Evolutionary conservation across 2,329 filamentous ascomycete species (phyloP), one percentile per base, ranked within the genome.

Genomic region (Moelleriella libera): DNA sequence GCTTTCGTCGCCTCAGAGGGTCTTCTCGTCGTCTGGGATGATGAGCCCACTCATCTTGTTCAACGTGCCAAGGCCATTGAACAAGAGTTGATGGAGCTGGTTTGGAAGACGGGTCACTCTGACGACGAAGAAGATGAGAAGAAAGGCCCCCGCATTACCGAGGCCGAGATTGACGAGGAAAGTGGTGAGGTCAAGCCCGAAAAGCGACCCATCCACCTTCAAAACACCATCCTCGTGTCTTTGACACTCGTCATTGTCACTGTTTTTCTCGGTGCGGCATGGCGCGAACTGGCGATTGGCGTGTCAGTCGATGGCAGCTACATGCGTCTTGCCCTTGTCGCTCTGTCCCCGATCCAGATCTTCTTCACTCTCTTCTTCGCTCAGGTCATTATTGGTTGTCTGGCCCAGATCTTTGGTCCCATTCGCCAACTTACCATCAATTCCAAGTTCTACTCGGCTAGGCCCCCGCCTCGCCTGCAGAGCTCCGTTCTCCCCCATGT

Each of bases 331-430:
- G 80, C 74, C 1, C 76, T 89, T 50, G 58, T 87, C 9, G 70
- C 71, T 3, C 66, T 88, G 39, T 77, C 77, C 14, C 85, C 85
- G 0, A 67, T 88, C 32, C 83, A 88, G 60, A 71, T 88, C 49
- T 88, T 88, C 70, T 88, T 89, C 67, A 86, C 84, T 2, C 72
- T 89, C 56, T 87, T 90, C 69, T 88, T 90, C 60, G 80, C 73
- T 28, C 83, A 88, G 62, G 84, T 88, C 57, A 83, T 89, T 49
- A 69, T 88, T 46, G 83, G 84, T 51, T 87, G 82, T 58, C 62
- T 88, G 57, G 79, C 82, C 2, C 85, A 89, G 61, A 78, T 84
- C 53, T 76, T 89, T 49, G 86, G 86, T 5, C 85, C 86, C 1
- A 77, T 88, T 48, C 74, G 75, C 44, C 83, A 89, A 59, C 72